phyloP scores from a whole-genome alignment of 1,284 basidiomycete genomes.

The Anthracocystis walkeri region DNA sequence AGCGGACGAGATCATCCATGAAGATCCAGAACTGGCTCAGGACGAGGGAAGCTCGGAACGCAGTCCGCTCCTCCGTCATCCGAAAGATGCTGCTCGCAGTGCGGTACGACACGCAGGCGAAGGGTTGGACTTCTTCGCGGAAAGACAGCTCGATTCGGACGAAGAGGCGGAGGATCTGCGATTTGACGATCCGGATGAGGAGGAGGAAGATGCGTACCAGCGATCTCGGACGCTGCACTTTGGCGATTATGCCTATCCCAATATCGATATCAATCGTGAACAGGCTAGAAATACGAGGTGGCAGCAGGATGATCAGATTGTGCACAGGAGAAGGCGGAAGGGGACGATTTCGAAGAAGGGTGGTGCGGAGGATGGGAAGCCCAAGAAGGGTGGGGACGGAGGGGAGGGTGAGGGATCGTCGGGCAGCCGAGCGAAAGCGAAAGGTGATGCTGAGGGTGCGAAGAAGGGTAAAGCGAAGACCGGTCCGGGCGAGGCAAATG shows the following conservation, averaged over 20 bases:
- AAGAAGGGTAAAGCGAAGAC: slow-evolving; percentile 26
- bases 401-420: slow-evolving; percentile 5
- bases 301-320: slow-evolving; percentile 54
- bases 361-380: slow-evolving; percentile 13
- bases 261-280: slow-evolving; percentile 85
- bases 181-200: slow-evolving; percentile 76
- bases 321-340: slow-evolving; percentile 42
- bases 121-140: slow-evolving; percentile 48
- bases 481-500: background rate
- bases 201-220: slow-evolving; percentile 78
- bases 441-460: slow-evolving; percentile 3
- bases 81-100: slow-evolving; percentile 26
- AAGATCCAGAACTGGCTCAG: slow-evolving; percentile 71
- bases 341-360: slow-evolving; percentile 37
- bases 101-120: slow-evolving; percentile 42
- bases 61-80: slow-evolving; percentile 31
- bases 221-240: slow-evolving; percentile 81
- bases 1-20: slow-evolving; percentile 77
- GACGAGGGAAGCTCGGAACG: slow-evolving; percentile 61
- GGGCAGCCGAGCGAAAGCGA: background rate
- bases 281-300: slow-evolving; percentile 41
- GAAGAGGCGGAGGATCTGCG: slow-evolving; percentile 73
- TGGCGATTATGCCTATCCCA: slow-evolving; percentile 92
- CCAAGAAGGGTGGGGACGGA: background rate
- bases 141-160: slow-evolving; percentile 61